Base-by-base conservation (phyloP, 1,284 basidiomycete species). In the Jaminaea rosea region DNA sequence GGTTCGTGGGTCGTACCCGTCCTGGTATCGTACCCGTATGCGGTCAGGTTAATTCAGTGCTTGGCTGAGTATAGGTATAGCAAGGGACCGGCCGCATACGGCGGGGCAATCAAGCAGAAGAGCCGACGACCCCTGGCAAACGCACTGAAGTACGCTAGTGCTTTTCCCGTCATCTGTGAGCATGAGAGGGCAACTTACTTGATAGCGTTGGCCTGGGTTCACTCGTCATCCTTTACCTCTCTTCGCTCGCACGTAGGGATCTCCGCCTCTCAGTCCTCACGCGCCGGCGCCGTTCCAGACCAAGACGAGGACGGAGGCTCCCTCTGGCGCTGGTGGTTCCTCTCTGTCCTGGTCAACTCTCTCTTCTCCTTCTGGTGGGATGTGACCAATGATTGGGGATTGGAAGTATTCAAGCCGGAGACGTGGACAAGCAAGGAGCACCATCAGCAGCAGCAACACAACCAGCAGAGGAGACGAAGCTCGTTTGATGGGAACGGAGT, bases 351-450 rank as follows among this genome's bases (percentile, higher is more conserved):
- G 13, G 75, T 94, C 63, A 98, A 98, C 75, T 93, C 91, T 1
- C 75, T 88, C 41, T 99, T 89, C 76, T 93, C 90, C 5, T 97
- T 94, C 75, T 99, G 90, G 88, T 99, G 94, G 94, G 94, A 98
- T 75, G 82, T 98, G 28, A 90, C 88, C 42, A 89, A 96, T 72
- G 94, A 99, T 75, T 99, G 93, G 93, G 94, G 94, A 0, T 79
- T 98, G 44, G 82, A 84, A 39, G 76, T 96, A 26, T 78, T 96
- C 52, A 80, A 56, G 21, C 54, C 50, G 21, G 29, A 24, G 3
- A 59, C 63, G 8, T 52, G 69, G 54, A 37, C 47, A 1, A 7
- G 6, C 7, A n/a, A 42, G 6, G 19, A 15, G 17, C 39, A n/a
- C 24, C 19, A 17, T 13, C 39, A 23, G 3, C 34, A 15, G 21